phyloP scores from a whole-genome alignment of 768 basidiomycete genomes.

The Clavulina sp. region DNA sequence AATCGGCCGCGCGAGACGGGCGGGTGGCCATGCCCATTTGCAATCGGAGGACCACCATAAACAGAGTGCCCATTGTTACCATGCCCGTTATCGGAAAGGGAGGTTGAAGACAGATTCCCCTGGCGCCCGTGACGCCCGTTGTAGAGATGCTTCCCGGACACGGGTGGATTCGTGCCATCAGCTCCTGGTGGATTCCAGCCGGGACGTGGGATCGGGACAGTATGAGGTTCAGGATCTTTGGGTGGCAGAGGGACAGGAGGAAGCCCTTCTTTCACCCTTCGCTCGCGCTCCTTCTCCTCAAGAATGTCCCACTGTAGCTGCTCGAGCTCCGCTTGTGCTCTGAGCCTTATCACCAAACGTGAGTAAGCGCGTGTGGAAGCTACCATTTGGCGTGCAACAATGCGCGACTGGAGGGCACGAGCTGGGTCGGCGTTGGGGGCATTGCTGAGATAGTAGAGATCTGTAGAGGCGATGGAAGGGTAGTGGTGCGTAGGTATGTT shows the following conservation, averaged over 20 bases:
- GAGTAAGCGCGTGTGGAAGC: conserved; percentile 59
- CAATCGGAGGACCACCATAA: no score
- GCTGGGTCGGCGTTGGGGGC: not conserved
- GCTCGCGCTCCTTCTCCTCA: conserved; percentile 2
- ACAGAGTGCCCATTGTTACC: not conserved
- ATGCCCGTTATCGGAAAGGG: no score
- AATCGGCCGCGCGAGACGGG: not conserved
- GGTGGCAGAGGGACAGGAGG: not conserved
- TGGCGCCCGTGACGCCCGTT: no score
- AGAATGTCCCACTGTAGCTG: conserved; percentile 8
- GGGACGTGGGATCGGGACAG: no score
- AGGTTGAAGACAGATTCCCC: no score
- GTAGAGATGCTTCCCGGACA: not conserved
- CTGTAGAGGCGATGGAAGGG: conserved; percentile 37
- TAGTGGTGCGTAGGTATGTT: conserved; percentile 61
- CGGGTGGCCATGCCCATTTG: not conserved
- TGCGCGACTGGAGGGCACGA: conserved; percentile 2
- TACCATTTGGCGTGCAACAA: conserved; percentile 14
- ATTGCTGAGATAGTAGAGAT: conserved; percentile 28
- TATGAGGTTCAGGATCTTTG: not conserved
- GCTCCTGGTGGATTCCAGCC: no score
- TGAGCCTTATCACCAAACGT: conserved; percentile 58
- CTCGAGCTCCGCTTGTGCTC: conserved; percentile 59
- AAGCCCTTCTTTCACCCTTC: not conserved
- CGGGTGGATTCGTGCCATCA: not conserved